Conservation (phyloP, 2,329 filamentous ascomycete species). For the Mycogone perniciosa region DNA sequence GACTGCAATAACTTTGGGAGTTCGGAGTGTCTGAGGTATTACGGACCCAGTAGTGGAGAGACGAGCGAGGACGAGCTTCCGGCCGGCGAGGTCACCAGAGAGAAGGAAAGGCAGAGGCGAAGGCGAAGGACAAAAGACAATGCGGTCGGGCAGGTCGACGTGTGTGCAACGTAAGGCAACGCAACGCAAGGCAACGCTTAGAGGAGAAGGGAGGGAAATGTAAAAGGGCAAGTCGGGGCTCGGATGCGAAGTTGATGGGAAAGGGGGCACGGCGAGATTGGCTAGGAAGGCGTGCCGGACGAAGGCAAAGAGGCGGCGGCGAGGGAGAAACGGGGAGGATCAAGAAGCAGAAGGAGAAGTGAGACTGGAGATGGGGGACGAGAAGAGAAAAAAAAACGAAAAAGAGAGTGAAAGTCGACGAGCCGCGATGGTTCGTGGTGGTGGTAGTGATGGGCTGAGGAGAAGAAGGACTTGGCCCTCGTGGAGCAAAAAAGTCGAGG, state of each 20-base stretch:
- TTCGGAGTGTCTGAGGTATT: conserved; percentile 21
- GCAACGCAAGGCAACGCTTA: conserved; percentile 22
- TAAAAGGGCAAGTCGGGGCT: conserved; percentile 15
- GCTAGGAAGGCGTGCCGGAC: conserved; percentile 14
- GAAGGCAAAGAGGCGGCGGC: conserved; percentile 19
- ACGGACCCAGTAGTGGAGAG: conserved; percentile 20
- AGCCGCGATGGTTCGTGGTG: conserved; percentile 11
- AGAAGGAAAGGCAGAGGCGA: conserved; percentile 23
- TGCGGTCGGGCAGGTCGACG: conserved; percentile 20
- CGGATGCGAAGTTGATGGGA: conserved; percentile 22
- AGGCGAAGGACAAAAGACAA: conserved; percentile 20
- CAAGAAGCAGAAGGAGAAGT: conserved; percentile 23
- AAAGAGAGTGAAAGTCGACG: conserved; percentile 17
- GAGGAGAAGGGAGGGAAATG: conserved; percentile 17
- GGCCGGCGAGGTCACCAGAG: conserved; percentile 19
- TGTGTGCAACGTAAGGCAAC: conserved; percentile 19
- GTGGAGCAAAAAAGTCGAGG: conserved; percentile 11
- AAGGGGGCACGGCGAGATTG: conserved; percentile 25
- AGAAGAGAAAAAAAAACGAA: conserved; percentile 22
- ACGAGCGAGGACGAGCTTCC: conserved; percentile 20
- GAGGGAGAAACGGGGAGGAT: conserved; percentile 22
- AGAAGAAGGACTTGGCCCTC: conserved; percentile 6
- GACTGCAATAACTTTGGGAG: conserved; percentile 10
- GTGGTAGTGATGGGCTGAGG: conserved; percentile 10
- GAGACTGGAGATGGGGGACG: conserved; percentile 20